Base-by-base conservation (phyloP, 106 monocot species). In the Dendrobium huoshanense region DNA sequence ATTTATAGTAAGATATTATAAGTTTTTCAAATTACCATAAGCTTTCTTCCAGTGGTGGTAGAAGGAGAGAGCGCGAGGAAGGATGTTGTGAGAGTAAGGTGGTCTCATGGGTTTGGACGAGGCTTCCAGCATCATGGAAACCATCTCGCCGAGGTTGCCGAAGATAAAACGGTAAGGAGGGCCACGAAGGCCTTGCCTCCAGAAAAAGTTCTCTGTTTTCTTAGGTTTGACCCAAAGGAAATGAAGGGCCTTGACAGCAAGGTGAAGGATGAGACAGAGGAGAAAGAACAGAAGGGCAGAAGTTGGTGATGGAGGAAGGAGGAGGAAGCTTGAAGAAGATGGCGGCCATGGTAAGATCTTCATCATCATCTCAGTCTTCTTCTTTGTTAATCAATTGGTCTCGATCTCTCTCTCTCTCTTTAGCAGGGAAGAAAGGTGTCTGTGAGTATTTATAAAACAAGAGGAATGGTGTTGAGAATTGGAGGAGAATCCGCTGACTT, bases 21-120 rank as follows among this genome's bases (percentile, higher is more conserved):
- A 22, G 59, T 0, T 61, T 8, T 61, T 20, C n/a, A 22, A 37
- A 37, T 37, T 37, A 96, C 96, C 96, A 68, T 96, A 89, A 82
- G 91, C 88, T 81, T 94, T 96, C 92, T 89, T 94, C 96, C 96
- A 96, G 22, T 94, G 92, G 81, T 86, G 90, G 82, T 90, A 94
- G 90, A 96, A 96, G 77, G 96, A 73, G 78, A 96, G 90, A 47
- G 94, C 96, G 49, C 91, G 80, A 4, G 94, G 94, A 54, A 96
- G 90, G 78, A 96, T 90, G 80, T 94, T 89, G 86, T 95, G 95
- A 4, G 87, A 86, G 82, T 68, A 83, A 9, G 79, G 85, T 13
- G 86, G 89, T 11, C 70, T 18, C 84, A 90, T 84, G 22, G 93
- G 86, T 58, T 88, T 88, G 24, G 88, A 83, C 40, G 92, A 90